Base-by-base conservation (phyloP, 140 eudicot genomes). In the Bidens hawaiensis region DNA sequence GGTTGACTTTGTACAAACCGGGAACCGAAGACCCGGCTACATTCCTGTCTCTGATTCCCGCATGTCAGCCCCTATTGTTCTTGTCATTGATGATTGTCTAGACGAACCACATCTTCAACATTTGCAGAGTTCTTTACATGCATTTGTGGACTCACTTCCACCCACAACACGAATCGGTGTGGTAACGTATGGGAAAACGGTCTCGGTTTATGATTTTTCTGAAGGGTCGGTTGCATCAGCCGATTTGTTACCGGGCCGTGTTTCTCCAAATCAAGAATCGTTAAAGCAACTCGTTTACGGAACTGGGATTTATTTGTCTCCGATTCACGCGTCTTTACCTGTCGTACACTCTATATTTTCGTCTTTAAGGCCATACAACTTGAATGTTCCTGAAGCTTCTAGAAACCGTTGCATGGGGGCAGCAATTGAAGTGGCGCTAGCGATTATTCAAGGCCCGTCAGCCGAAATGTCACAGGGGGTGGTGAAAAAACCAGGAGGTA, bases 41-140 rank as follows among this genome's bases (percentile, higher is more conserved):
- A 55, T 88, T 65, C 99, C 96, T 1, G 95, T 81, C 2, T 87
- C 99, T 16, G 99, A 91, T 69, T 84, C 95, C 10, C 82, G 96
- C 33, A 57, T 75, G 60, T 82, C 96, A 14, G 96, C 94, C 27
- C 98, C 96, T 1, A 46, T 91, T 62, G 76, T 91, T 48, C 91
- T 91, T 11, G 94, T 91, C 30, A 79, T 91, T 31, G 96, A 91
- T 10, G 98, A 87, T 68, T 87, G 86, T 68, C 68, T 87, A 61
- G 99, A 91, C 41, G 99, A 91, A 74, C 85, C 85, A 2, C 96
- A 91, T 65, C 84, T 93, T 42, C 99, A 93, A 76, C 99, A 93
- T 81, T 53, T 93, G 38, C 99, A 93, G 61, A 76, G 93, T 67
- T 93, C 96, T 6, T 67, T 93, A 75, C 96, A 93, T 36, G 95